These are phyloP conservation scores for Candida gigantensis DNA, from an alignment of 1,139 yeast species.

Conservation along the genomic window DNA sequence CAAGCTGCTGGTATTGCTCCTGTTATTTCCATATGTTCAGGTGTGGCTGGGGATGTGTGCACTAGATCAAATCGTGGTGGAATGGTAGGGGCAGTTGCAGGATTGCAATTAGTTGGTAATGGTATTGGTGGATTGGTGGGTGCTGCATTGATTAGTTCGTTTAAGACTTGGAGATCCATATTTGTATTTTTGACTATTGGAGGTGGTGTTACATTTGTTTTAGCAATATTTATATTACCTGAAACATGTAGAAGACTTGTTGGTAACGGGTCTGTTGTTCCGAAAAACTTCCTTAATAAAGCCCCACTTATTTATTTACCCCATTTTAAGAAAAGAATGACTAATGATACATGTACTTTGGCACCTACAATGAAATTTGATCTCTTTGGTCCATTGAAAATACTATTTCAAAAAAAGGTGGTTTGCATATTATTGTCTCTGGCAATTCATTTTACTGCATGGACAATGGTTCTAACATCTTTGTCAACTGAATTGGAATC, in stretches of 20 bases:
- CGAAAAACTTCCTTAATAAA: conserved; percentile 22
- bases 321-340: conserved; percentile 23
- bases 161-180: conserved; percentile 39
- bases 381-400: conserved; percentile 30
- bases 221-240: conserved; percentile 28
- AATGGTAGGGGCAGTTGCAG: conserved; percentile 39
- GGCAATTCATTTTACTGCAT: conserved; percentile 38
- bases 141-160: conserved; percentile 32
- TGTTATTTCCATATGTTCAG: conserved; percentile 39
- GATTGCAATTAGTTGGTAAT: conserved; percentile 39
- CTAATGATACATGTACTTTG: conserved; percentile 30
- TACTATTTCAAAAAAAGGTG: conserved; percentile 26
- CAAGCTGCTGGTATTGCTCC: conserved; percentile 48
- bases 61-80: conserved; percentile 39
- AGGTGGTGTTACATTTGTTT: conserved; percentile 31
- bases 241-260: conserved; percentile 39
- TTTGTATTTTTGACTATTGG: conserved; percentile 41
- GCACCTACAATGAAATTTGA: conserved; percentile 21
- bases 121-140: conserved; percentile 45
- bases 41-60: conserved; percentile 45
- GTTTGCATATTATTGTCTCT: conserved; percentile 30
- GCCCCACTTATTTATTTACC: conserved; percentile 28
- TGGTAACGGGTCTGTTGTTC: conserved; percentile 40
- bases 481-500: conserved; percentile 32
- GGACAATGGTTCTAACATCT: conserved; percentile 40